phyloP scores from a whole-genome alignment of 129 eudicot species.

The Scalesia atractyloides region DNA sequence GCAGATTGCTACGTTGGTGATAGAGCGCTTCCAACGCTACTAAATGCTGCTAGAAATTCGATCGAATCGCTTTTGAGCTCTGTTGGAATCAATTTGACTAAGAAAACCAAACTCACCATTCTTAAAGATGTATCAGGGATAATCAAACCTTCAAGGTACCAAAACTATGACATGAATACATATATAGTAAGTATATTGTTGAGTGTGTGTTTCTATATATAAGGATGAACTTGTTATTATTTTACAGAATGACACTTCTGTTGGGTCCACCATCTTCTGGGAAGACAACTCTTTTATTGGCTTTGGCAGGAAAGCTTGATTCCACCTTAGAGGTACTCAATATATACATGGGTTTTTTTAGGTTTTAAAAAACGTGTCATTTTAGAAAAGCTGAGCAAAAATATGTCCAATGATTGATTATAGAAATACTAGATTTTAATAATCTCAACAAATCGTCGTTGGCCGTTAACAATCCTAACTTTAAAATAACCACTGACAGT shows the following conservation, averaged over 20 bases:
- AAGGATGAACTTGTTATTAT: background rate
- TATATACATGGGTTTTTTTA: background rate
- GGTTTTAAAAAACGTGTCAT: too few species aligned
- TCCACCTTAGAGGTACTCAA: conserved; percentile 37
- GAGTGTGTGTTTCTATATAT: too few species aligned
- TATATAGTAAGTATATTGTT: background rate
- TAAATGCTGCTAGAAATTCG: conserved; percentile 20
- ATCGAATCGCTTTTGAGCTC: conserved; percentile 23
- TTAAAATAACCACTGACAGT: too few species aligned
- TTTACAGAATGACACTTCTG: conserved; percentile 53
- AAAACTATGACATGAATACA: background rate
- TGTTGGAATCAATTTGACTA: conserved; percentile 37
- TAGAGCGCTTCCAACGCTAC: conserved; percentile 60
- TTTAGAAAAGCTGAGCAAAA: too few species aligned
- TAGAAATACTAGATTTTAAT: too few species aligned
- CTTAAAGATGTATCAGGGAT: conserved; percentile 51
- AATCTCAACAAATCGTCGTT: too few species aligned
- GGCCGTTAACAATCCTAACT: too few species aligned
- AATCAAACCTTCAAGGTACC: conserved; percentile 53
- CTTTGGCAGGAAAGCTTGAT: conserved; percentile 51
- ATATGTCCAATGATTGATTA: too few species aligned
- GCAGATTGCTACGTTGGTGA: conserved; percentile 53
- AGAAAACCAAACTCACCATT: conserved; percentile 41
- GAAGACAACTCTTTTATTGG: conserved; percentile 57
- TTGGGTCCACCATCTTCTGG: conserved; percentile 73